These are phyloP conservation scores for Diaporthe sp. DNA, from an alignment of 2,329 filamentous ascomycete genomes.

Conservation along the genomic window DNA sequence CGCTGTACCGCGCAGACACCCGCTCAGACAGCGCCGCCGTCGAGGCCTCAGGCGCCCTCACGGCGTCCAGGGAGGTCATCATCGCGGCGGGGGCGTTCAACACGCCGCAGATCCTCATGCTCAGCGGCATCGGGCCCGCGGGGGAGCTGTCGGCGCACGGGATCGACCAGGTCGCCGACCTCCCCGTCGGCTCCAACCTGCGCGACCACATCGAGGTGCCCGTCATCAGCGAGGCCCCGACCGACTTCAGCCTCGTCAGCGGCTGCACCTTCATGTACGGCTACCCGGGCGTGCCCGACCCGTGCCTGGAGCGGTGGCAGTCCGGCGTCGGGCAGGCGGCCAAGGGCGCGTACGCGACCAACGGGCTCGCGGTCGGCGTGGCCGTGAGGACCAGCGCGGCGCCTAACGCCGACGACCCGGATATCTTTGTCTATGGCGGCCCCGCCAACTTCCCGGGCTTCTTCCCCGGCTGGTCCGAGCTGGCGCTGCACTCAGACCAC, in stretches of 20 bases:
- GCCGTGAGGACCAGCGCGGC: slow-evolving; percentile 48
- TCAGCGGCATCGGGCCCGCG: slow-evolving; percentile 62
- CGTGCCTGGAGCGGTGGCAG: slow-evolving; percentile 48
- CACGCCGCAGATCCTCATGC: slow-evolving; percentile 66
- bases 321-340: slow-evolving; percentile 40
- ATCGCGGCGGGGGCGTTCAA: slow-evolving; percentile 67
- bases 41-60: slow-evolving; percentile 47
- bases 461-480: slow-evolving; percentile 53
- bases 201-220: slow-evolving; percentile 68
- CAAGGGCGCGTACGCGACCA: slow-evolving; percentile 52
- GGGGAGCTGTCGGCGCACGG: slow-evolving; percentile 53
- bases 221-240: slow-evolving; percentile 57
- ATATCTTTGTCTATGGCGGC: slow-evolving; percentile 55
- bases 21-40: slow-evolving; percentile 53
- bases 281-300: slow-evolving; percentile 50
- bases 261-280: slow-evolving; percentile 51
- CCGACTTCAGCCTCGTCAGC: slow-evolving; percentile 53
- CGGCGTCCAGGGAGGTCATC: slow-evolving; percentile 61
- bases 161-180: slow-evolving; percentile 62
- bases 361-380: slow-evolving; percentile 50
- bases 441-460: slow-evolving; percentile 57
- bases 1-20: slow-evolving; percentile 63
- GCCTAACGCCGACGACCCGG: slow-evolving; percentile 47
- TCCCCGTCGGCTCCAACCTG: slow-evolving; percentile 72
- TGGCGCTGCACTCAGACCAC: slow-evolving; percentile 48